Conservation (phyloP, 148 eudicot genomes). For the Chenopodium quinoa region DNA sequence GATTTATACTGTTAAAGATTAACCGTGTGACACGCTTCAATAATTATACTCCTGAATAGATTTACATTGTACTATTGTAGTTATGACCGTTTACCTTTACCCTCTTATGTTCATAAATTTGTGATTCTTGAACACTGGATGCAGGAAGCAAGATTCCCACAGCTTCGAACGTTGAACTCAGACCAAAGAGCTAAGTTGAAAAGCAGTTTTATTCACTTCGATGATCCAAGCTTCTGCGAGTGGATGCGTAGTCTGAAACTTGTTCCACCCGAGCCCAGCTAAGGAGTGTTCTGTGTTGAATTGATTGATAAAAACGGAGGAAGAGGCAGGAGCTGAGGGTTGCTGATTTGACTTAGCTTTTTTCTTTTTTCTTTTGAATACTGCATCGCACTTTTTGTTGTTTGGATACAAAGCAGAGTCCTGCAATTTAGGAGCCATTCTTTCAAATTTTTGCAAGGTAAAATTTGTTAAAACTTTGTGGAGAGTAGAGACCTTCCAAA, state of each 20-base stretch:
- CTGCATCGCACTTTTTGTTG: background rate
- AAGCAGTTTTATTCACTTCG: slow-evolving; percentile 87
- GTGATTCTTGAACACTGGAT: slow-evolving; percentile 11
- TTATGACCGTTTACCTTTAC: background rate
- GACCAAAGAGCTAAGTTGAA: slow-evolving; percentile 89
- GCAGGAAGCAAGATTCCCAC: slow-evolving; percentile 99
- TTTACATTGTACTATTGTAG: background rate
- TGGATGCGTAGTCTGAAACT: slow-evolving; percentile 96
- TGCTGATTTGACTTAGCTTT: background rate
- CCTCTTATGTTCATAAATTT: background rate
- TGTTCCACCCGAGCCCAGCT: slow-evolving; percentile 72
- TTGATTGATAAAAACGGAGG: background rate
- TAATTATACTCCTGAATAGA: background rate
- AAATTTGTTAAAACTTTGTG: background rate
- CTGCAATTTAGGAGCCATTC: background rate
- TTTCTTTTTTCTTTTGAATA: background rate
- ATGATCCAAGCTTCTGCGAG: slow-evolving; percentile 96
- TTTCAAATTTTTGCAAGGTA: background rate
- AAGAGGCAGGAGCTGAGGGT: background rate
- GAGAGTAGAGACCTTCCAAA: background rate
- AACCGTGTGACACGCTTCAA: background rate
- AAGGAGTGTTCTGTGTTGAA: background rate
- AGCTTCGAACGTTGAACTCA: slow-evolving; percentile 67
- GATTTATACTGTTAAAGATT: background rate
- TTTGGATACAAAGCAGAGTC: background rate